Evolutionary conservation across 106 monocot species (phyloP), one percentile per base, ranked within the genome.

Genomic region (Dioscorea alata): DNA sequence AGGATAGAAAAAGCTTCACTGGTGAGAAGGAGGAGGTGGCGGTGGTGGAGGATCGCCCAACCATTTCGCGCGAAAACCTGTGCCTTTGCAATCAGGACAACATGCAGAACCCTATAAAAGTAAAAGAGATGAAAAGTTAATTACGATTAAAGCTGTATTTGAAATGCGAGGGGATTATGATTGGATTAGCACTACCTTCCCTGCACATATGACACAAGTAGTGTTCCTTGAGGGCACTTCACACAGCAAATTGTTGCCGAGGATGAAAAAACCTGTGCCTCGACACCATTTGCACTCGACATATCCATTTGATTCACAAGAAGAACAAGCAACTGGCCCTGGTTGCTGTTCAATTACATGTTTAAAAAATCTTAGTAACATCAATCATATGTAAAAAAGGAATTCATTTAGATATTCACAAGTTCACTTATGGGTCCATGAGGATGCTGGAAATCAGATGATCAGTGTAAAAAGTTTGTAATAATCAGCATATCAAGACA

Each of bases 221-320:
- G 95, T 89, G 49, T 96, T 91, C 80, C 81, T 84, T 12, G 96
- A 96, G 4, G 96, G 91, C 51, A 96, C 83, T 79, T 96, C 91
- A 63, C 91, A 96, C 21, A 96, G 86, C 77, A 96, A 75, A 71
- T 86, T 91, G 69, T 96, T 78, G 17, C 91, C 91, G 21, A 96
- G 81, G 75, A 96, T 88, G 68, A 96, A 96, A 69, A 91, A 96
- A 13, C 96, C 96, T 24, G 96, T 96, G 21, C 96, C 96, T 4
- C 74, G 33, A 61, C 96, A 96, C 96, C 96, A 96, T 48, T 89
- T 86, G 76, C 96, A 96, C 61, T 96, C 96, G 22, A 82, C 69
- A 34, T 74, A 49, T 20, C 96, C 91, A 58, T 80, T 84, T 18
- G 91, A 88, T 66, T 80, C 74, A 77, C 96, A 96, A 13, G 88